Evolutionary conservation across 2,329 filamentous ascomycete genomes (phyloP), one percentile per base, ranked within the genome.

Genomic region (Alternaria viburni): DNA sequence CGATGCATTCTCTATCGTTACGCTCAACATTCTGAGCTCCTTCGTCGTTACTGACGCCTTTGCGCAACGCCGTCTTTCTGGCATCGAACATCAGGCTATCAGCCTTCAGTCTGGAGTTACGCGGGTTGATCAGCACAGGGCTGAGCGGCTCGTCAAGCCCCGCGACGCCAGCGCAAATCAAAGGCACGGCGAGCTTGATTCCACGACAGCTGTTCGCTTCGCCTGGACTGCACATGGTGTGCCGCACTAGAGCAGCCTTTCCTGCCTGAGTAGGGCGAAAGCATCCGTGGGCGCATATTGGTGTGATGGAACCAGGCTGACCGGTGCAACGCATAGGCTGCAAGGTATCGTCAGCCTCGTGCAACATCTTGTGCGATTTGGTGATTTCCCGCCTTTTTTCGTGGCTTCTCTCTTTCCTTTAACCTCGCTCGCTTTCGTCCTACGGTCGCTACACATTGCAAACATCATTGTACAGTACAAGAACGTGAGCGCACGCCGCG

Each of bases 241-340:
- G 11, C 30, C 36, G 46, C 57, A 36, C 21, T 41, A 28, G 17
- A 45, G 32, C 36, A 43, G 19, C 7, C 13, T 23, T 49, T 28
- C 26, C 30, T 21, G 61, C 51, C 54, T 32, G 51, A 44, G 30
- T 63, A 44, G 21, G 21, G 36, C 19, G 21, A 17, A 32, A 41
- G 47, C 55, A 55, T 61, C 21, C 47, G 45, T 17, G 56, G 61
- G 47, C 67, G 58, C 58, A 21, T 26, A 47, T 54, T 62, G 47
- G 28, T 66, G 61, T 59, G 47, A 61, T 63, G 62, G 56, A 51
- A 52, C 59, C 64, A 62, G 67, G 62, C 69, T 71, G 68, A 72
- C 62, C 49, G 21, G 47, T 41, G 54, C 54, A 51, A 46, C 59
- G 61, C 63, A 61, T 50, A 69, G 61, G 61, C 64, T 63, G 58